Conservation (phyloP, 192 early-diverging fungal species). For the Podila clonocystis region DNA sequence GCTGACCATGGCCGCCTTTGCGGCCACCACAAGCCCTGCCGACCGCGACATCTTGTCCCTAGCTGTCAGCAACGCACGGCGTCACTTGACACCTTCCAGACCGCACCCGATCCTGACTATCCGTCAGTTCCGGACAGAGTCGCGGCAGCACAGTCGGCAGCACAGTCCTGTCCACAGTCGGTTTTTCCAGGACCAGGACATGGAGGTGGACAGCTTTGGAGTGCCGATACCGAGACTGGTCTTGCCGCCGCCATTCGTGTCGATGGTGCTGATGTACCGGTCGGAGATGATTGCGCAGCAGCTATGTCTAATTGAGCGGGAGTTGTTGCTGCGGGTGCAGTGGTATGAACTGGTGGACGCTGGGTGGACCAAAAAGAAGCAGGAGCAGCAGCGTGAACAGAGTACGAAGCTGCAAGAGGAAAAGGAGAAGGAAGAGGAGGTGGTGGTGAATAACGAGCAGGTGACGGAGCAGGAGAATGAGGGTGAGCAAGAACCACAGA, state of each 20-base stretch:
- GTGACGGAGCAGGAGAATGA: background rate
- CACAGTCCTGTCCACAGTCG: no score
- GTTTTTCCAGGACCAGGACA: no score
- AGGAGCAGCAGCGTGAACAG: background rate
- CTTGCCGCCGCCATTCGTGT: conserved; percentile 14
- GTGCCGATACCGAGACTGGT: background rate
- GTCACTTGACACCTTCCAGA: no score
- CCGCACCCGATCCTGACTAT: no score
- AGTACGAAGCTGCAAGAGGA: no score
- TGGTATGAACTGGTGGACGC: conserved; percentile 66
- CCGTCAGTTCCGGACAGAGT: no score
- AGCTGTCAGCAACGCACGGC: no score
- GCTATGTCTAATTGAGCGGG: conserved; percentile 65
- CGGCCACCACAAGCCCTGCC: no score
- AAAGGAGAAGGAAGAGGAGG: background rate
- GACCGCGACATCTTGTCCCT: no score
- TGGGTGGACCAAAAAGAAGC: conserved; percentile 63
- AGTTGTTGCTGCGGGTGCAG: conserved; percentile 54
- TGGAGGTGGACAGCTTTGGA: no score
- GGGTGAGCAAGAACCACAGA: background rate
- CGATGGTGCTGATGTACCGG: conserved; percentile 54
- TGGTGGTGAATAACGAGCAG: background rate
- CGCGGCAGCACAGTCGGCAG: no score
- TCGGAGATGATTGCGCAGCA: conserved; percentile 66
- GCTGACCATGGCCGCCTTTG: no score